Conservation (phyloP, 169 alveolate genomes). For the Eimeria maxima region DNA sequence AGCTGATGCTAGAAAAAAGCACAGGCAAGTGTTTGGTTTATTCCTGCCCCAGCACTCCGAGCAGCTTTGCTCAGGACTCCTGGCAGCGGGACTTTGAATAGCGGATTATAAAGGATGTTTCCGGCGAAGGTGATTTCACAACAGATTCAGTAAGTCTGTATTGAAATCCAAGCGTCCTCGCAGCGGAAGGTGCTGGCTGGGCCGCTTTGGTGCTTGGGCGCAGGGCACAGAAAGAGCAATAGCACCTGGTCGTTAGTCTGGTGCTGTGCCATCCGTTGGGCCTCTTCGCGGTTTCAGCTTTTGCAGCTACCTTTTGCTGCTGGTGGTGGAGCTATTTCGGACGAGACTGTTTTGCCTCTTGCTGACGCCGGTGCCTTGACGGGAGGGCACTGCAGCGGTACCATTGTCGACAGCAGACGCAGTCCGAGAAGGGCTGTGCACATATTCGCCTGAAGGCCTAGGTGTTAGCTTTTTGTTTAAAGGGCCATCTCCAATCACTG, state of each 20-base stretch:
- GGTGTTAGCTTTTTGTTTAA: constrained; percentile 38
- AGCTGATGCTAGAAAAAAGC: not conserved
- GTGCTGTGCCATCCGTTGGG: not conserved
- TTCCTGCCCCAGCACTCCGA: not conserved
- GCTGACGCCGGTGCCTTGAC: constrained; percentile 14
- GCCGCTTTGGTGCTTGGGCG: not conserved
- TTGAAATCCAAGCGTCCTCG: not conserved
- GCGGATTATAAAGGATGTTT: not conserved
- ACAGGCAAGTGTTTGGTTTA: not conserved
- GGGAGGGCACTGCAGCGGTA: constrained; percentile 23
- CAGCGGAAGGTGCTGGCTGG: not conserved
- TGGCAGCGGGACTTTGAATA: not conserved
- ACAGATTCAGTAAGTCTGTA: not conserved
- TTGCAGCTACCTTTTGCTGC: constrained; percentile 20
- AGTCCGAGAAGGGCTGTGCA: not conserved
- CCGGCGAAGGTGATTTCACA: not conserved
- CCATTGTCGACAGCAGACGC: constrained; percentile 1
- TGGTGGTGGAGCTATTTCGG: constrained; percentile 9
- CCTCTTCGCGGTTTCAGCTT: not conserved
- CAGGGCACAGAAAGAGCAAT: not conserved
- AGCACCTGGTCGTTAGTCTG: not conserved
- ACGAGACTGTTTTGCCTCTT: constrained; percentile 35
- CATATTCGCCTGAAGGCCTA: constrained; percentile 10
- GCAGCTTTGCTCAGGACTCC: constrained; percentile 9
- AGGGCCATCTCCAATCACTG: constrained; percentile 63